Percentiles rank a stretch among this genome's conserved stretches.
These are phyloP conservation scores for Cystofilobasidium macerans DNA, from an alignment of 768 basidiomycete species.

Conservation along the genomic window DNA sequence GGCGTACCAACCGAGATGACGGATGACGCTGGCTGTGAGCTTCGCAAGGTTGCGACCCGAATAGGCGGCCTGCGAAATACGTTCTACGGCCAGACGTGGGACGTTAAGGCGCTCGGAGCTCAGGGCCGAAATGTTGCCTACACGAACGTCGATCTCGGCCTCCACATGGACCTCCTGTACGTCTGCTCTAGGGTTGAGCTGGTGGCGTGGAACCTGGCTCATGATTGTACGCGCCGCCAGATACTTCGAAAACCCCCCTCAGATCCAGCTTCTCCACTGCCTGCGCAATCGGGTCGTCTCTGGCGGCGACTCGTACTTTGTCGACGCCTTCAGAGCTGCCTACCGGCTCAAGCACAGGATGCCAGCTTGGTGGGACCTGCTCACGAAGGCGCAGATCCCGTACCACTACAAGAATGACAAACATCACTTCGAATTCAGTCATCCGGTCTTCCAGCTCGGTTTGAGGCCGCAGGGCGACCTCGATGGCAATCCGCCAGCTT, in stretches of 20 bases:
- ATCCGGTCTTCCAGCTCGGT: constrained; percentile 61
- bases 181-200: constrained; percentile 30
- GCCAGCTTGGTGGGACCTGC: constrained; percentile 48
- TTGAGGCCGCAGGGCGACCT: neutral
- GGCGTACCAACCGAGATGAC: constrained; percentile 59
- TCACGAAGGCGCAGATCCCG: constrained; percentile 56
- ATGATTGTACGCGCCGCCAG: constrained; percentile 41
- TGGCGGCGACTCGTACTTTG: constrained; percentile 78
- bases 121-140: constrained; percentile 87
- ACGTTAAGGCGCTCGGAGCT: constrained; percentile 58
- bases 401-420: constrained; percentile 89
- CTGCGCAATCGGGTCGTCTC: constrained; percentile 61
- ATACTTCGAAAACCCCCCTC: constrained; percentile 82
- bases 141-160: constrained; percentile 72
- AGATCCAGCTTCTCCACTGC: constrained; percentile 85
- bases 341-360: constrained; percentile 44
- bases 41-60: constrained; percentile 50
- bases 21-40: constrained; percentile 52
- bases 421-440: constrained; percentile 62
- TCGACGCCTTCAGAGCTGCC: constrained; percentile 64
- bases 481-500: neutral
- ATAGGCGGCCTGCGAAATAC: constrained; percentile 74
- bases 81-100: constrained; percentile 82
- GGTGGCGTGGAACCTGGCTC: neutral
- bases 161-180: constrained; percentile 87